These are phyloP conservation scores for Penicillium sp. DNA, from an alignment of 2,329 filamentous ascomycete genomes.

Conservation along the genomic window DNA sequence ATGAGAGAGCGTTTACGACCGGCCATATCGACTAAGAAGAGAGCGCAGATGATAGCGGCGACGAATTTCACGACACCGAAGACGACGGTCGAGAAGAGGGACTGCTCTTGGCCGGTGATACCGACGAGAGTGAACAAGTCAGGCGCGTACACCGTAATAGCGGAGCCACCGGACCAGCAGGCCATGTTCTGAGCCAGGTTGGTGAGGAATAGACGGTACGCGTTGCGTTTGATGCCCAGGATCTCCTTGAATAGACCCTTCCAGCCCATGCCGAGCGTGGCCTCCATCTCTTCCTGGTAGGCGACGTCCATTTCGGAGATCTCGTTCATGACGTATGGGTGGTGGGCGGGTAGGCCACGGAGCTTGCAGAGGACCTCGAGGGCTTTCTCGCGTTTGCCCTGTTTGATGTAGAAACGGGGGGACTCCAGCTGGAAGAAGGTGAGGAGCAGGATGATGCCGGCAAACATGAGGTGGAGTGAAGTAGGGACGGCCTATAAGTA, in stretches of 20 bases:
- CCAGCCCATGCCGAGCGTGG: slow-evolving; percentile 54
- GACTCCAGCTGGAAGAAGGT: slow-evolving; percentile 59
- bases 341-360: slow-evolving; percentile 1
- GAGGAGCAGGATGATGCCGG: slow-evolving; percentile 57
- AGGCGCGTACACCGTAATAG: slow-evolving; percentile 64
- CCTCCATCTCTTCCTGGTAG: slow-evolving; percentile 60
- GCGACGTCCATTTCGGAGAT: slow-evolving; percentile 55
- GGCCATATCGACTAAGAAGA: slow-evolving; percentile 67
- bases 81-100: slow-evolving; percentile 60
- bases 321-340: slow-evolving; percentile 48
- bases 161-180: slow-evolving; percentile 62
- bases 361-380: slow-evolving; percentile 4
- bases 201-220: slow-evolving; percentile 59
- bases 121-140: slow-evolving; percentile 63
- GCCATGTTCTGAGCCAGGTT: slow-evolving; percentile 58
- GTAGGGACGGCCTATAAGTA: slow-evolving; percentile 48
- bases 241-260: slow-evolving; percentile 58
- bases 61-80: slow-evolving; percentile 65
- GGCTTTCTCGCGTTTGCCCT: slow-evolving; percentile 45
- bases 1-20: slow-evolving; percentile 58
- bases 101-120: slow-evolving; percentile 56
- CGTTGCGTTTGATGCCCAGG: slow-evolving; percentile 56
- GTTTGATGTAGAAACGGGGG: slow-evolving; percentile 58
- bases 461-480: slow-evolving; percentile 60
- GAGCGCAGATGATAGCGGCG: slow-evolving; percentile 56